phyloP scores from a whole-genome alignment of 108 stramenopile genomes.

The Nitzschia inconspicua region DNA sequence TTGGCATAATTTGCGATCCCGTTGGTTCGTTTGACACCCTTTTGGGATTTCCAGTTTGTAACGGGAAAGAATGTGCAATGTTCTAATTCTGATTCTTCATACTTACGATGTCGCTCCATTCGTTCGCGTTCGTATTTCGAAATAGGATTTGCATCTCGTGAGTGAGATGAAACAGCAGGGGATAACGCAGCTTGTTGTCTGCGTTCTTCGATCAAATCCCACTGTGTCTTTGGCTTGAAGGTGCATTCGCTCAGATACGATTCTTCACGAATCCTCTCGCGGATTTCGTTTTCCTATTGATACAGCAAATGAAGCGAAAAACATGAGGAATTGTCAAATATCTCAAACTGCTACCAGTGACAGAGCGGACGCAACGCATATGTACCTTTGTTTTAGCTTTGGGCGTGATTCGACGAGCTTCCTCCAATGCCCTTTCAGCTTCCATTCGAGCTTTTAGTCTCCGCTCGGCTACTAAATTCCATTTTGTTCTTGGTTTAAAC shows the following conservation, averaged over 20 bases:
- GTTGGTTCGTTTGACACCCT: neutral
- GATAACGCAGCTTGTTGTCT: constrained; percentile 2
- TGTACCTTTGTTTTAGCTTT: neutral
- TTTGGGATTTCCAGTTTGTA: neutral
- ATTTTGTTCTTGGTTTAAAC: constrained; percentile 27
- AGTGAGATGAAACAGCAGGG: neutral
- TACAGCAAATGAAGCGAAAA: neutral
- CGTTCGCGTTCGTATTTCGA: neutral
- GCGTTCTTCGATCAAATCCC: constrained; percentile 24
- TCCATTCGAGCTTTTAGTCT: constrained; percentile 2
- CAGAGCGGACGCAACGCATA: neutral
- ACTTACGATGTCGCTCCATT: neutral
- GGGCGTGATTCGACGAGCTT: neutral
- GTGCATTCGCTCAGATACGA: neutral
- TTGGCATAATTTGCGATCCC: neutral
- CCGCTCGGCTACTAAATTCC: constrained; percentile 22
- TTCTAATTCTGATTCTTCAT: neutral
- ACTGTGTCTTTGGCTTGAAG: constrained; percentile 19
- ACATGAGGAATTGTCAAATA: neutral
- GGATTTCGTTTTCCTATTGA: neutral
- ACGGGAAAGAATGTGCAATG: constrained; percentile 1
- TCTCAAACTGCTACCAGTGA: neutral
- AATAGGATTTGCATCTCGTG: neutral
- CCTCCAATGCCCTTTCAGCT: constrained; percentile 8
- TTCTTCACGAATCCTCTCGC: constrained; percentile 3